Percentiles rank a stretch among this genome's conserved stretches.
These are phyloP conservation scores for Cutaneotrichosporon cutaneum DNA, from an alignment of 1,284 basidiomycete genomes.

Conservation along the genomic window DNA sequence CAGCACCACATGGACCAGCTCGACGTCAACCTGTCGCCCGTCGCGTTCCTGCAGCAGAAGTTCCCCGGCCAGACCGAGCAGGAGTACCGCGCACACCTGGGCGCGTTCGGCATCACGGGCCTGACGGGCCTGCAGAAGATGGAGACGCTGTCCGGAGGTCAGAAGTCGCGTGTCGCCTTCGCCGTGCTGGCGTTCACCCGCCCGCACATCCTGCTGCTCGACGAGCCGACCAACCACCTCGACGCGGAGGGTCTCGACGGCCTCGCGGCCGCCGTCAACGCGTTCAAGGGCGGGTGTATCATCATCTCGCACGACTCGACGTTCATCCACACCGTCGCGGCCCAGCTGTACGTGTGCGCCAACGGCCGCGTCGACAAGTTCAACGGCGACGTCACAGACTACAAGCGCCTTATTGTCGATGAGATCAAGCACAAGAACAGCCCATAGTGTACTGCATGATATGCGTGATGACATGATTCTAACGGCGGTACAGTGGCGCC, in stretches of 20 bases:
- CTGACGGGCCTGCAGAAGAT: conserved; percentile 72
- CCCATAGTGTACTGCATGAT: neutral
- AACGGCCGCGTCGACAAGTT: conserved; percentile 81
- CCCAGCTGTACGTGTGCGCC: conserved; percentile 67
- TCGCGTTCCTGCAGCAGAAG: conserved; percentile 84
- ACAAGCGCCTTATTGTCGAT: conserved; percentile 66
- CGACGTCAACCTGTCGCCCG: conserved; percentile 77
- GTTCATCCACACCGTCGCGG: conserved; percentile 71
- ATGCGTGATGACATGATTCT: neutral
- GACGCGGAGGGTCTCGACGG: conserved; percentile 95
- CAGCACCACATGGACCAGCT: conserved; percentile 98
- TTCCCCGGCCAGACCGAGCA: conserved; percentile 96
- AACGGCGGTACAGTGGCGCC: conserved; percentile 5
- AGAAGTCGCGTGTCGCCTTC: conserved; percentile 96
- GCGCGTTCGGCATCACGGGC: conserved; percentile 98
- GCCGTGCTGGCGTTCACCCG: conserved; percentile 82
- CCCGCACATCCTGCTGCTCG: conserved; percentile 83
- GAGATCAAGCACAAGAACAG: conserved; percentile 13
- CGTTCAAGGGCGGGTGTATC: conserved; percentile 87
- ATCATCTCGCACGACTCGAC: conserved; percentile 90
- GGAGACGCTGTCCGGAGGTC: conserved; percentile 70
- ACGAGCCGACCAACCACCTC: conserved; percentile 97
- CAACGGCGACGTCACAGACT: conserved; percentile 83
- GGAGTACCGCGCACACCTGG: conserved; percentile 90
- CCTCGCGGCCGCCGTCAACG: conserved; percentile 78